A percentile compares a stretch with the other conserved stretches of the same genome.
Conservation (phyloP, 352 stramenopile genomes). For the Phytophthora pistaciae region DNA sequence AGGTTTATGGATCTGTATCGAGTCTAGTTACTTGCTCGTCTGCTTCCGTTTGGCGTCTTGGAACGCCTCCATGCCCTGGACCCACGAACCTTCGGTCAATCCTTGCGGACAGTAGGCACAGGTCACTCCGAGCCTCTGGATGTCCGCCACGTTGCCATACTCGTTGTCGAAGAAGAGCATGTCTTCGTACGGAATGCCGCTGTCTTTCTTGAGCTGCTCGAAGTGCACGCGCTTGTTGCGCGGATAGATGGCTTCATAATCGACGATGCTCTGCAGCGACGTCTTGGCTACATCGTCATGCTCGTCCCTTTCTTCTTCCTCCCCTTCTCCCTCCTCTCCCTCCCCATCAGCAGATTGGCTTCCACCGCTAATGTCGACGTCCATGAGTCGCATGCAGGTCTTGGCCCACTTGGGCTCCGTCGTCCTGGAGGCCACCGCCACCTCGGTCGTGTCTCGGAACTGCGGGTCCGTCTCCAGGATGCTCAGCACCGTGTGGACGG, state of each 20-base stretch:
- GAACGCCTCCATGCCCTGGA: constrained; percentile 77
- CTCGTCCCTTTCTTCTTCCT: not conserved
- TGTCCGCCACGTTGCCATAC: constrained; percentile 79
- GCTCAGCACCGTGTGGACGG: constrained; percentile 73
- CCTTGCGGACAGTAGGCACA: constrained; percentile 84
- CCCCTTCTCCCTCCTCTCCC: constrained; percentile 2
- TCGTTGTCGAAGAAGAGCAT: constrained; percentile 99
- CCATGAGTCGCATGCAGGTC: constrained; percentile 81
- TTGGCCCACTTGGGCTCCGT: constrained; percentile 82
- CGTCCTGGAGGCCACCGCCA: constrained; percentile 80
- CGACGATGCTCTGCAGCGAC: constrained; percentile 67
- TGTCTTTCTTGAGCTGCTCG: constrained; percentile 89
- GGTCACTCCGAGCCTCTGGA: constrained; percentile 75
- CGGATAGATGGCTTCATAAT: constrained; percentile 86
- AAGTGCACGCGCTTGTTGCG: constrained; percentile 94
- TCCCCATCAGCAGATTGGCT: constrained; percentile 38
- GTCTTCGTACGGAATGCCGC: constrained; percentile 91
- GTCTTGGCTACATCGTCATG: constrained; percentile 32
- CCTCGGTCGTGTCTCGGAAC: constrained; percentile 64
- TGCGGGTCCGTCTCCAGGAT: constrained; percentile 73
- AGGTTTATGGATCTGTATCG: not conserved
- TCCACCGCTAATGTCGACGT: constrained; percentile 63
- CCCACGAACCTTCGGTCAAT: constrained; percentile 70
- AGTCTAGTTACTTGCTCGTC: constrained; percentile 1
- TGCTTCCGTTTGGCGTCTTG: constrained; percentile 55